A percentile compares a stretch with the other conserved stretches of the same genome.
These are phyloP conservation scores for Boletellus deceptivus DNA, from an alignment of 1,284 basidiomycete species.

Conservation along the genomic window DNA sequence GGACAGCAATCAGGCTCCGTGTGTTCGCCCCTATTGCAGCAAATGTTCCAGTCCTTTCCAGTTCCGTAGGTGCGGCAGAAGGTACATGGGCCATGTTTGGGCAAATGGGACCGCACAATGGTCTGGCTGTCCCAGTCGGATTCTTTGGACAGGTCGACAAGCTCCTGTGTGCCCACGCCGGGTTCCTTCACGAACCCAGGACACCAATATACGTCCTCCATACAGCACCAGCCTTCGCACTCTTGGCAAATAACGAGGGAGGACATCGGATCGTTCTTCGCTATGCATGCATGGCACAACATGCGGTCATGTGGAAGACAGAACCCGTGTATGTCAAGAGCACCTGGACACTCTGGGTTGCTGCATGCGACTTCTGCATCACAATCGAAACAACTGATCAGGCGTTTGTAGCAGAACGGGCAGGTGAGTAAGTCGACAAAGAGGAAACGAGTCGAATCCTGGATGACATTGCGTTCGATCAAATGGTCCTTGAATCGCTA, in stretches of 20 bases:
- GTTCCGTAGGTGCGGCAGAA: not conserved
- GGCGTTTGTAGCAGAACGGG: slow-evolving; percentile 7
- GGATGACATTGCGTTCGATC: not conserved
- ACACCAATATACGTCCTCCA: slow-evolving; percentile 19
- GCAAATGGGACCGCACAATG: slow-evolving; percentile 16
- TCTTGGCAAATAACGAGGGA: slow-evolving; percentile 9
- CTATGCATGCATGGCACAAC: slow-evolving; percentile 14
- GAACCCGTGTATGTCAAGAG: not conserved
- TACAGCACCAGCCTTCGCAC: slow-evolving; percentile 15
- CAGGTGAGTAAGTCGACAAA: slow-evolving; percentile 23
- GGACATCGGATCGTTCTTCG: not conserved
- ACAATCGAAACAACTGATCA: slow-evolving; percentile 17
- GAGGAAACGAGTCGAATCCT: slow-evolving; percentile 8
- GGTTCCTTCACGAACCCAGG: slow-evolving; percentile 12
- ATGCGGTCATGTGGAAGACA: slow-evolving; percentile 10
- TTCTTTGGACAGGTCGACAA: slow-evolving; percentile 4
- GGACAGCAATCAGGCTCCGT: slow-evolving; percentile 8
- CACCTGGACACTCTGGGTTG: not conserved
- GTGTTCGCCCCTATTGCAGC: not conserved
- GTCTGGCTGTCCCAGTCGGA: slow-evolving; percentile 7
- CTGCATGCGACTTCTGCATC: slow-evolving; percentile 11
- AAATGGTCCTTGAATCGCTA: slow-evolving; percentile 19
- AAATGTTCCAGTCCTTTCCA: slow-evolving; percentile 5
- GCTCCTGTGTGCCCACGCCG: slow-evolving; percentile 7
- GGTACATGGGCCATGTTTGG: slow-evolving; percentile 11